Conservation (phyloP, 2,329 filamentous ascomycete species). For the Fusarium papillatum region DNA sequence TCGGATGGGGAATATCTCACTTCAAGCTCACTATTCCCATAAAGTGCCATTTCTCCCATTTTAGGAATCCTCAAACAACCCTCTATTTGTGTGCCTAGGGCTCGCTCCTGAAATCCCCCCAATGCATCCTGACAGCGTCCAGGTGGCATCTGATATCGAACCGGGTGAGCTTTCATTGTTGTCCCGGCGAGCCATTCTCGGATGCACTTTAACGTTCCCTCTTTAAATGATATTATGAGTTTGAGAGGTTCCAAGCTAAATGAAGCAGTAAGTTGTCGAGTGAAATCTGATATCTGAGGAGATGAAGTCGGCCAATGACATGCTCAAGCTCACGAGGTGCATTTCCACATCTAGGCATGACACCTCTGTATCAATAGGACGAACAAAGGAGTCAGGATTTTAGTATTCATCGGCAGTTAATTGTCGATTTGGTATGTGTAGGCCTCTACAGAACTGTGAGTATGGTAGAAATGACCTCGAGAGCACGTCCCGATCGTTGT, state of each 20-base stretch:
- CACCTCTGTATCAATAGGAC: not conserved
- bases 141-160: not conserved
- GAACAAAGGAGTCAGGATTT: no score
- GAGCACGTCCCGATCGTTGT: no score
- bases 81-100: not conserved
- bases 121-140: not conserved
- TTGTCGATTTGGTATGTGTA: not conserved
- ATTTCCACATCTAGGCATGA: not conserved
- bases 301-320: not conserved
- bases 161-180: not conserved
- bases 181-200: not conserved
- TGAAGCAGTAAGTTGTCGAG: not conserved
- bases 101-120: not conserved
- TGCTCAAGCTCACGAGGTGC: not conserved
- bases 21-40: not conserved
- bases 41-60: not conserved
- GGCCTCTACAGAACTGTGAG: not conserved
- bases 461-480: not conserved
- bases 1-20: not conserved
- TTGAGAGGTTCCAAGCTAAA: no score
- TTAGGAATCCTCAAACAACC: not conserved
- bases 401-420: no score
- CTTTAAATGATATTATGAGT: not conserved
- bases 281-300: not conserved
- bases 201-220: no score